Evolutionary conservation across 768 basidiomycete genomes (phyloP).

Genomic region (Megacollybia marginata): DNA sequence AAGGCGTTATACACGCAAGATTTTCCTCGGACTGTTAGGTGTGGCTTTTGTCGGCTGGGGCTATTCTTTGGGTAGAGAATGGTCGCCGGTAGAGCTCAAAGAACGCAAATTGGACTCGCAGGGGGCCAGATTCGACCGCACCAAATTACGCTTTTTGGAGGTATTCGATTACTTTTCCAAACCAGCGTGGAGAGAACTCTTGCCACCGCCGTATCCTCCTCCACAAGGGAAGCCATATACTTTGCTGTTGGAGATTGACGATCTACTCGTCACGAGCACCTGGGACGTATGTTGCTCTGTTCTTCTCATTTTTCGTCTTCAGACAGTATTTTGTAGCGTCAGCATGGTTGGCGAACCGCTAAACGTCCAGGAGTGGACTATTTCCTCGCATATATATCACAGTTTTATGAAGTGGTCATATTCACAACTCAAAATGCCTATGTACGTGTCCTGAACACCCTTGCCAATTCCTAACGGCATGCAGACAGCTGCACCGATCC

Average conservation of each 20-base stretch:
- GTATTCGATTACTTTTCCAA: conserved; percentile 90
- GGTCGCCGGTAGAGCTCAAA: conserved; percentile 67
- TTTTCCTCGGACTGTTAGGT: conserved; percentile 45
- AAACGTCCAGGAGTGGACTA: conserved; percentile 98
- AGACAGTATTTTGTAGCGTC: conserved; percentile 43
- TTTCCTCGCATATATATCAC: conserved; percentile 94
- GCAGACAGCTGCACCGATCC: conserved; percentile 80
- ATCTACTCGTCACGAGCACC: conserved; percentile 81
- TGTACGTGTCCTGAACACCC: conserved; percentile 39
- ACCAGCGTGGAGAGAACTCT: conserved; percentile 86
- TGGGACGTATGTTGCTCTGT: conserved; percentile 77
- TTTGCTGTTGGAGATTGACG: conserved; percentile 84
- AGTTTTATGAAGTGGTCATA: conserved; percentile 96
- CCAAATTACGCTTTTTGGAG: conserved; percentile 51
- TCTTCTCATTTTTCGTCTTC: background rate
- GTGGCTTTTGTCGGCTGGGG: conserved; percentile 50
- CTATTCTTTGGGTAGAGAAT: conserved; percentile 70
- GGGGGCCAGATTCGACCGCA: conserved; percentile 57
- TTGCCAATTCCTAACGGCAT: background rate
- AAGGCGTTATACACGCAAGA: conserved; percentile 48
- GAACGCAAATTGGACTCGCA: conserved; percentile 55
- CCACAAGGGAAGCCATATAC: conserved; percentile 90
- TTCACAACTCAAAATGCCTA: conserved; percentile 90
- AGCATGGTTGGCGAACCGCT: conserved; percentile 94
- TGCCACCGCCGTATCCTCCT: conserved; percentile 78